Evolutionary conservation across 208 protist species (phyloP).

Genomic region (Tetramitus jugosus): DNA sequence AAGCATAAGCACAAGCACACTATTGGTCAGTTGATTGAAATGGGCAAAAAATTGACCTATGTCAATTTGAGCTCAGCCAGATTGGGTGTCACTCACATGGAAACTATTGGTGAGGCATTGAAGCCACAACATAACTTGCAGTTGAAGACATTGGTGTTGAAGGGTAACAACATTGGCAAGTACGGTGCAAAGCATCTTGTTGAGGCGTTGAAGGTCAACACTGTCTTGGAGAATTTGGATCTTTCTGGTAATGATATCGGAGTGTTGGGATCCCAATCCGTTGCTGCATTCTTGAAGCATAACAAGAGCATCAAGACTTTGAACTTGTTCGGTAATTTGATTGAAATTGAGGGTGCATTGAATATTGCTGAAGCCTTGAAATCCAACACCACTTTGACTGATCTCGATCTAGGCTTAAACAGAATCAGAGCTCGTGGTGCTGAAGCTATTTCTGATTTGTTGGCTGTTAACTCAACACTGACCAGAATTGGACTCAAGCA

Average conservation of each 20-base stretch:
- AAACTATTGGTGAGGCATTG: neutral
- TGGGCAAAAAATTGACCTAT: neutral
- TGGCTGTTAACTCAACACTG: neutral
- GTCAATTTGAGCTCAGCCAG: neutral
- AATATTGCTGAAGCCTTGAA: neutral
- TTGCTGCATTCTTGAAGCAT: neutral
- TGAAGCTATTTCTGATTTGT: neutral
- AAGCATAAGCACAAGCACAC: neutral
- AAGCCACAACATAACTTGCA: neutral
- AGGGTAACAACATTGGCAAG: neutral
- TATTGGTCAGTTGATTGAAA: neutral
- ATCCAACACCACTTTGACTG: neutral
- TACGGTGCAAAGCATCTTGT: neutral
- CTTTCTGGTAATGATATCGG: neutral
- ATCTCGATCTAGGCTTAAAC: neutral
- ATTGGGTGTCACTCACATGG: neutral
- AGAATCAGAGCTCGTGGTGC: neutral
- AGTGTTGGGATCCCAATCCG: neutral
- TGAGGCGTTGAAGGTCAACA: neutral
- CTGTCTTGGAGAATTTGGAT: neutral
- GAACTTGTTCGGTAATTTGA: constrained; percentile 6
- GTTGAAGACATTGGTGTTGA: neutral
- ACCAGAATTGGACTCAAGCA: neutral
- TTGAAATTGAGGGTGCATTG: constrained; percentile 5
- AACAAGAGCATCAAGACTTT: neutral